Evolutionary conservation across 495 filamentous ascomycete species (phyloP).

Genomic region (Pseudomonodictys pantanalensis): DNA sequence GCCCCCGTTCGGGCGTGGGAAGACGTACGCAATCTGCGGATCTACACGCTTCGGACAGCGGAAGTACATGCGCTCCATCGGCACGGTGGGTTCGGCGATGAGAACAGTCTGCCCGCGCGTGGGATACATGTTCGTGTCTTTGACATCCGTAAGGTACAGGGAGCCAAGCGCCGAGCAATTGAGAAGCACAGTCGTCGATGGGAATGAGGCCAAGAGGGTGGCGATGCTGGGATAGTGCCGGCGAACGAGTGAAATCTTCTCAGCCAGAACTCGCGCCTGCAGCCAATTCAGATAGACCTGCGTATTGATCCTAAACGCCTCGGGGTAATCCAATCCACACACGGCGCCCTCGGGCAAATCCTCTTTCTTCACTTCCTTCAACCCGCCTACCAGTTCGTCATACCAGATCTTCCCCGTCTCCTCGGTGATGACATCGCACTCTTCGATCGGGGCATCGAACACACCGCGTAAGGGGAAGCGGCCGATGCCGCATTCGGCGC

Average conservation of each 20-base stretch:
- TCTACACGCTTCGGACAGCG: slow-evolving; percentile 35
- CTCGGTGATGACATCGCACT: slow-evolving; percentile 33
- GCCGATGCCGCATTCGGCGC: slow-evolving; percentile 16
- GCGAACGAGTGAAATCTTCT: slow-evolving; percentile 12
- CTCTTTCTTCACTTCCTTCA: slow-evolving; percentile 21
- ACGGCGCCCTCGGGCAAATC: slow-evolving; percentile 27
- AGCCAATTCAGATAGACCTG: slow-evolving; percentile 38
- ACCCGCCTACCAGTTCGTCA: slow-evolving; percentile 32
- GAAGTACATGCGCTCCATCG: slow-evolving; percentile 37
- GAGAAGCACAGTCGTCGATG: slow-evolving; percentile 17
- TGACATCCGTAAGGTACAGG: slow-evolving; percentile 21
- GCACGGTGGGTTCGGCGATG: slow-evolving; percentile 36
- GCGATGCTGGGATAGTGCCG: slow-evolving; percentile 11
- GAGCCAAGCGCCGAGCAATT: slow-evolving; percentile 30
- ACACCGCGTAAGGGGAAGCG: slow-evolving; percentile 31
- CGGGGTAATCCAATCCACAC: slow-evolving; percentile 34
- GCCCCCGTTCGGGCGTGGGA: slow-evolving; percentile 27
- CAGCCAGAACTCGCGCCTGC: slow-evolving; percentile 18
- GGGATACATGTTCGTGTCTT: slow-evolving; percentile 32
- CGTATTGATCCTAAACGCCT: slow-evolving; percentile 36
- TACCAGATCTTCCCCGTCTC: slow-evolving; percentile 38
- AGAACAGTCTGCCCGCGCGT: slow-evolving; percentile 47
- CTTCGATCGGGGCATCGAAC: slow-evolving; percentile 34
- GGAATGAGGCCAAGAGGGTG: slow-evolving; percentile 17
- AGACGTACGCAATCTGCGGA: slow-evolving; percentile 37